Conservation (phyloP, 306 rosid species). For the Chamaecrista fasciculata region DNA sequence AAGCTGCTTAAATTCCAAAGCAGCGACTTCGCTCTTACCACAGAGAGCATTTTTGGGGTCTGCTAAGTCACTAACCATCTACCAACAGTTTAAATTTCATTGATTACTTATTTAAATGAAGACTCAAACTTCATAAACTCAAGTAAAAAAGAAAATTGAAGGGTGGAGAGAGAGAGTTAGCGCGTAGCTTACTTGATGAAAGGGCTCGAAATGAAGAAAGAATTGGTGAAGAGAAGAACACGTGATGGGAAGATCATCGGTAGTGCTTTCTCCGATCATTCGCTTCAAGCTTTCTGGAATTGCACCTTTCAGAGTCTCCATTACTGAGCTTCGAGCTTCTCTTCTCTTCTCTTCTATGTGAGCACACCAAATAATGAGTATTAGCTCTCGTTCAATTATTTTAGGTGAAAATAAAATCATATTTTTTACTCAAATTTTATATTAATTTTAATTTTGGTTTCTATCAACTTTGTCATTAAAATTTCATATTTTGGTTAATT, state of each 20-base stretch:
- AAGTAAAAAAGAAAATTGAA: conserved; percentile 19
- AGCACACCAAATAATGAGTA: no score
- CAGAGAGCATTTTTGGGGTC: conserved; percentile 58
- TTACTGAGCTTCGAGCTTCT: no score
- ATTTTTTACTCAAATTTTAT: no score
- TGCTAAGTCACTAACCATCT: conserved; percentile 60
- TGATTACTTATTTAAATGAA: not conserved
- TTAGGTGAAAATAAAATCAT: no score
- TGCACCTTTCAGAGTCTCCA: conserved; percentile 72
- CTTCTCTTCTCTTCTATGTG: no score
- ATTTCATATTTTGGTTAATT: no score
- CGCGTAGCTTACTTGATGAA: conserved; percentile 51
- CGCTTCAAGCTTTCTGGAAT: conserved; percentile 60
- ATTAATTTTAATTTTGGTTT: no score
- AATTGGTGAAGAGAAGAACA: conserved; percentile 59
- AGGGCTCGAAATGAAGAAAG: conserved; percentile 55
- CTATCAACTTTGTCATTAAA: no score
- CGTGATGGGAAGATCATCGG: conserved; percentile 44
- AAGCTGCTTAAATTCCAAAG: conserved; percentile 60
- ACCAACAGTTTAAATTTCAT: conserved; percentile 2
- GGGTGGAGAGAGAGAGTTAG: not conserved
- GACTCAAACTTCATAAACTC: not conserved
- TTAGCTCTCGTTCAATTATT: no score
- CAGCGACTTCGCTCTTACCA: conserved; percentile 63
- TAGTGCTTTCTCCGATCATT: conserved; percentile 38